Evolutionary conservation across 177 flowering plant genomes (phyloP).

Genomic region (Tripterygium wilfordii): DNA sequence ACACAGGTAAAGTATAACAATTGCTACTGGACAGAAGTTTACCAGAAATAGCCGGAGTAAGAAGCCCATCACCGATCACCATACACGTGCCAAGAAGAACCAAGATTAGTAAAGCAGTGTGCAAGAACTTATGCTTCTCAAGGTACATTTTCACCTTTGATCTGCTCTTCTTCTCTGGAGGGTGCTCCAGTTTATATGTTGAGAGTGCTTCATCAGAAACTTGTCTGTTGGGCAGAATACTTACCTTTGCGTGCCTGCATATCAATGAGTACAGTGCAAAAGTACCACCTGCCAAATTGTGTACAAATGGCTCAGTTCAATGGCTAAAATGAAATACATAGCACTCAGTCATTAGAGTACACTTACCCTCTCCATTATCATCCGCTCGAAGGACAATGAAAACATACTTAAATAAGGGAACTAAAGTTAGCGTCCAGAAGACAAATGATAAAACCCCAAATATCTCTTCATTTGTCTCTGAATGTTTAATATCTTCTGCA

Average conservation of each 20-base stretch:
- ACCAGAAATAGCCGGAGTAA: slow-evolving; percentile 92
- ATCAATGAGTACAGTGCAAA: slow-evolving; percentile 79
- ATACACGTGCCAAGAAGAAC: slow-evolving; percentile 89
- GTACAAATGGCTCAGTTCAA: slow-evolving; percentile 1
- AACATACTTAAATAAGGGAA: slow-evolving; percentile 86
- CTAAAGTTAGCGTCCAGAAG: slow-evolving; percentile 87
- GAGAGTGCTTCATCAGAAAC: slow-evolving; percentile 70
- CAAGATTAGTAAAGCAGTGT: slow-evolving; percentile 68
- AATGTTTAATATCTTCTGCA: slow-evolving; percentile 89
- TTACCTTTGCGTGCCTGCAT: slow-evolving; percentile 79
- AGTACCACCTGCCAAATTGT: slow-evolving; percentile 63
- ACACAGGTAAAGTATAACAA: neutral
- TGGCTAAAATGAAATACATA: neutral
- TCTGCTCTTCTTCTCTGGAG: slow-evolving; percentile 42
- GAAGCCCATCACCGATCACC: slow-evolving; percentile 90
- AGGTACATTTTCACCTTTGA: slow-evolving; percentile 50
- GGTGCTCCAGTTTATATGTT: slow-evolving; percentile 59
- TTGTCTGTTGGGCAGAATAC: slow-evolving; percentile 74
- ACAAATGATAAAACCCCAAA: slow-evolving; percentile 86
- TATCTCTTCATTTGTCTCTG: slow-evolving; percentile 90
- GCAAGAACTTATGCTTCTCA: slow-evolving; percentile 66
- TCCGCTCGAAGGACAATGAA: slow-evolving; percentile 88
- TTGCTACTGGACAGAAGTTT: neutral
- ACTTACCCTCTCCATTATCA: slow-evolving; percentile 91
- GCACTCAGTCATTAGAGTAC: too few species aligned